Percentiles rank a stretch among this genome's conserved stretches.
These are phyloP conservation scores for Metarhizium robertsii DNA, from an alignment of 2,329 filamentous ascomycete species.

Conservation along the genomic window DNA sequence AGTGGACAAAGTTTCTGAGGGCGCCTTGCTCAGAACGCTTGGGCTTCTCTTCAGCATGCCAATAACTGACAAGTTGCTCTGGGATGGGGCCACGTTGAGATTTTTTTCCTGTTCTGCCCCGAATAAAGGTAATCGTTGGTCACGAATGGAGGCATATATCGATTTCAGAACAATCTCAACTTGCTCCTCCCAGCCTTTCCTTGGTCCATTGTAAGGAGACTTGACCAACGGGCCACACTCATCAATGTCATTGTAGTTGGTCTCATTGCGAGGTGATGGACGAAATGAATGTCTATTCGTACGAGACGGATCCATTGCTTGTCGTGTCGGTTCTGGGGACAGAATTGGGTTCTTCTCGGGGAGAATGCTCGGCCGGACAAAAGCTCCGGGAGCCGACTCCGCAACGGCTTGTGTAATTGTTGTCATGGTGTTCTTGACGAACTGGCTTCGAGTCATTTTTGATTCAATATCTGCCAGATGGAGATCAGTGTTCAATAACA, in stretches of 20 bases:
- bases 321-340: conserved; percentile 22
- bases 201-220: conserved; percentile 61
- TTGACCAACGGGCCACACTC: conserved; percentile 71
- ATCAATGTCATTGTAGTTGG: conserved; percentile 34
- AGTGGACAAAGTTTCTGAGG: conserved; percentile 67
- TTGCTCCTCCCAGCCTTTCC: conserved; percentile 78
- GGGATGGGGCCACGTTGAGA: conserved; percentile 28
- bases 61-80: conserved; percentile 63
- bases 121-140: conserved; percentile 77
- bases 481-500: conserved; percentile 91
- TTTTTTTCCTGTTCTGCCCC: conserved; percentile 49
- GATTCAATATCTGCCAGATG: conserved; percentile 91
- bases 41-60: conserved; percentile 75
- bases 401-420: conserved; percentile 71
- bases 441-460: conserved; percentile 92
- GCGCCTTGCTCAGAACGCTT: conserved; percentile 85
- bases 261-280: conserved; percentile 37
- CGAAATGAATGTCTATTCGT: conserved; percentile 39
- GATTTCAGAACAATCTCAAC: conserved; percentile 86
- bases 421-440: conserved; percentile 91
- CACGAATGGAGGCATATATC: conserved; percentile 83
- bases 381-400: conserved; percentile 61
- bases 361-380: conserved; percentile 49
- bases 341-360: conserved; percentile 30
- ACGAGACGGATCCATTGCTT: conserved; percentile 28